A percentile compares a stretch with the other conserved stretches of the same genome.
Evolutionary conservation across 2,329 filamentous ascomycete genomes (phyloP).

Genomic region (Fusarium hostae): DNA sequence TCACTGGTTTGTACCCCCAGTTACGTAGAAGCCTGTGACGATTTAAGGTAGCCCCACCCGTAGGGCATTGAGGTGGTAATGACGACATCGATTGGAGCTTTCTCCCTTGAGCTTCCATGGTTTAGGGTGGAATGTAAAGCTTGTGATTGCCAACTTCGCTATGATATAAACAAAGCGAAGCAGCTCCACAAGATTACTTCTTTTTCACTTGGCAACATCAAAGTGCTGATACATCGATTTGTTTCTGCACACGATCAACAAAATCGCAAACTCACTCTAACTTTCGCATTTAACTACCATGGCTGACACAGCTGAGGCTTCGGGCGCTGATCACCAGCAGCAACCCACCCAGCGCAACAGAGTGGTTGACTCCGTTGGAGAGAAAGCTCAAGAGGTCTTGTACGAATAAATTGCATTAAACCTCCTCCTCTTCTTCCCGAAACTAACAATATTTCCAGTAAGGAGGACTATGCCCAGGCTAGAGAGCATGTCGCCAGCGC

Average conservation of each 20-base stretch:
- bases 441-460: conserved; percentile 50
- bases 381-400: conserved; percentile 63
- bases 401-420: conserved; percentile 40
- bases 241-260: not conserved
- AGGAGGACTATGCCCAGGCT: conserved; percentile 78
- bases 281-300: conserved; percentile 23
- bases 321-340: conserved; percentile 34
- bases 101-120: conserved; percentile 27
- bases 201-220: not conserved
- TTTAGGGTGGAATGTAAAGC: conserved; percentile 32
- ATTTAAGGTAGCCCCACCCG: conserved; percentile 24
- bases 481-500: conserved; percentile 73
- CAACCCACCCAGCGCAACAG: conserved; percentile 43
- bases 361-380: conserved; percentile 54
- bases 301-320: conserved; percentile 41
- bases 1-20: not conserved
- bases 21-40: conserved; percentile 1
- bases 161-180: conserved; percentile 18
- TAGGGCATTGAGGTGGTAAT: conserved; percentile 19
- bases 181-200: not conserved
- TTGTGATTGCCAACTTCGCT: conserved; percentile 23
- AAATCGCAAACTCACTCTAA: not conserved
- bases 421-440: not conserved
- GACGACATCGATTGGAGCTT: conserved; percentile 39
- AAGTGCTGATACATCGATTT: not conserved